Conservation (phyloP, 225 moss, liverwort and hornwort genomes). For the Pseudisothecium myosuroides region DNA sequence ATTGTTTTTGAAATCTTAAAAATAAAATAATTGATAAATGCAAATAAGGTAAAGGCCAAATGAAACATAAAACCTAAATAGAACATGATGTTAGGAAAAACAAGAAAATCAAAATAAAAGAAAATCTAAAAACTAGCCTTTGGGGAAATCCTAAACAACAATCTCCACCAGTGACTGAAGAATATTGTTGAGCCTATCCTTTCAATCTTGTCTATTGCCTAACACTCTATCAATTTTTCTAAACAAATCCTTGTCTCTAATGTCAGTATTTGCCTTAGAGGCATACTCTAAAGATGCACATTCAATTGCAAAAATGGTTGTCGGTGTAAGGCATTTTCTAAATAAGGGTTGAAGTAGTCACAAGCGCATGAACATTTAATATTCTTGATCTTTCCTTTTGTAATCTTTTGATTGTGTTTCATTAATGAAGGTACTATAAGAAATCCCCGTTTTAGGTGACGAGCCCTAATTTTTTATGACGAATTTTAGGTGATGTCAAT, state of each 20-base stretch:
- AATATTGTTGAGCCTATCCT: not conserved
- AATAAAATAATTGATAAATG: fast-evolving
- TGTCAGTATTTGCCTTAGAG: not conserved
- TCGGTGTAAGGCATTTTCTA: no score
- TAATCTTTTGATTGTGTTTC: not conserved
- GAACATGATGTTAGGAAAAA: fast-evolving
- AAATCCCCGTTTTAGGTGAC: no score
- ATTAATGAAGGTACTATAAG: no score
- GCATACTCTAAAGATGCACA: not conserved
- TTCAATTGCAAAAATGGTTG: not conserved
- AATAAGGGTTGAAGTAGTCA: fast-evolving
- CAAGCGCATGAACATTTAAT: fast-evolving
- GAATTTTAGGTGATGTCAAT: no score
- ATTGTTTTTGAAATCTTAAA: not conserved
- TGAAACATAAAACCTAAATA: not conserved
- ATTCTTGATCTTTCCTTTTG: not conserved
- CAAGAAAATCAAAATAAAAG: not conserved
- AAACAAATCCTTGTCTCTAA: not conserved
- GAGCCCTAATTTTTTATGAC: no score
- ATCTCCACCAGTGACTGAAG: not conserved
- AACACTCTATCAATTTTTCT: not conserved
- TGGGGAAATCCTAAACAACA: not conserved
- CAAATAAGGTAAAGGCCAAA: not conserved
- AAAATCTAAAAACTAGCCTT: fast-evolving
- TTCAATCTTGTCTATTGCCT: not conserved